phyloP scores from a whole-genome alignment of 345 rosid species.

The Dipteronia sinensis region DNA sequence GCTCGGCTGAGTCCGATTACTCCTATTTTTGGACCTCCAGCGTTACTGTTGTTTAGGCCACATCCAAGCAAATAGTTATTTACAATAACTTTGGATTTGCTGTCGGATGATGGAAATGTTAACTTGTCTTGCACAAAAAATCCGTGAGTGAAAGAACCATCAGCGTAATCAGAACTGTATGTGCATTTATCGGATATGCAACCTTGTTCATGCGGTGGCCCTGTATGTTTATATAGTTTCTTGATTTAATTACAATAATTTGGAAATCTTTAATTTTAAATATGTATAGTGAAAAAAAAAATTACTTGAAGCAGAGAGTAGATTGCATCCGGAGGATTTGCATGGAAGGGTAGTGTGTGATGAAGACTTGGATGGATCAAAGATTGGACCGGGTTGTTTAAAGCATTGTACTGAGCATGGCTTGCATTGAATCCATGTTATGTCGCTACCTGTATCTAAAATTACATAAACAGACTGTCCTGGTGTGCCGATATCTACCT shows the following conservation, averaged over 20 bases:
- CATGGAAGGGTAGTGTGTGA: conserved; percentile 33
- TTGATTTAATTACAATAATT: background rate
- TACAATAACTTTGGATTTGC: background rate
- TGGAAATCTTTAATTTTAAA: background rate
- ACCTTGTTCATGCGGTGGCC: background rate
- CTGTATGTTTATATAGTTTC: background rate
- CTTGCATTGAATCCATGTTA: conserved; percentile 42
- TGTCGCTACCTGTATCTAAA: conserved; percentile 32
- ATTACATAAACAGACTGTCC: conserved; percentile 10
- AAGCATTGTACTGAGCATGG: conserved; percentile 29
- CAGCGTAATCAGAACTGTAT: conserved; percentile 27
- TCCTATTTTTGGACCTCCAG: background rate
- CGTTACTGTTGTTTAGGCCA: conserved; percentile 24
- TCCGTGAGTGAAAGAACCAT: conserved; percentile 5
- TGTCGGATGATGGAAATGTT: background rate
- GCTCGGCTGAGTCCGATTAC: background rate
- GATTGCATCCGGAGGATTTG: background rate
- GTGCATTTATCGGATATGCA: conserved; percentile 27
- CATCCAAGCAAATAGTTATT: conserved; percentile 32
- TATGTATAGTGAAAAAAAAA: too few relatives aligned
- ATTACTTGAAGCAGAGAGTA: background rate
- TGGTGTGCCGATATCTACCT: conserved; percentile 32
- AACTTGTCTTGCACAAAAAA: background rate
- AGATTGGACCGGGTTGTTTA: conserved; percentile 24
- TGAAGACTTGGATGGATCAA: conserved; percentile 27